phyloP scores from a whole-genome alignment of 2,329 filamentous ascomycete species.

The Daldinia sp. region DNA sequence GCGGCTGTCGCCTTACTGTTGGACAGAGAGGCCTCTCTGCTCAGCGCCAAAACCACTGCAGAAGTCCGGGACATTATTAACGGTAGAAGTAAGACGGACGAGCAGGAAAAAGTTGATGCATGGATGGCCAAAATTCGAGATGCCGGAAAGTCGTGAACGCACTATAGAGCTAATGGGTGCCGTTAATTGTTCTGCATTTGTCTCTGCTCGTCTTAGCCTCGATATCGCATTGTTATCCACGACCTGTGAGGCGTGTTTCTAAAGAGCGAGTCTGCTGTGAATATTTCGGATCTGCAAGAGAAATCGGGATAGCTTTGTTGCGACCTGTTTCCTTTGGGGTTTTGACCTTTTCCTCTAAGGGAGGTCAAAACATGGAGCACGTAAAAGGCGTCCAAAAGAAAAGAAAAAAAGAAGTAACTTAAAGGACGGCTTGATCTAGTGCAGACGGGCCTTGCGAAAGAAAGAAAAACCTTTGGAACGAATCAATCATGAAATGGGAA shows the following conservation, averaged over 20 bases:
- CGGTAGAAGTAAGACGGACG: conserved; percentile 43
- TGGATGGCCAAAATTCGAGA: conserved; percentile 48
- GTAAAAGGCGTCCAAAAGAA: conserved; percentile 4
- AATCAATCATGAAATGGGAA: conserved; percentile 33
- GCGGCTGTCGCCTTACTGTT: conserved; percentile 77
- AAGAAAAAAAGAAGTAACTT: conserved; percentile 8
- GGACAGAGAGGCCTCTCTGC: conserved; percentile 64
- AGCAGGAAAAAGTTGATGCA: conserved; percentile 46
- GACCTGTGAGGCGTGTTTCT: not conserved
- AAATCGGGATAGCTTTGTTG: not conserved
- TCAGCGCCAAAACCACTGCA: conserved; percentile 59
- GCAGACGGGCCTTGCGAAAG: conserved; percentile 23
- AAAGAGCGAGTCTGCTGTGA: not conserved
- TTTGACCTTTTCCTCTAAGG: not conserved
- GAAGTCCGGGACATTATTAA: conserved; percentile 59
- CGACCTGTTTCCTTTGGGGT: not conserved
- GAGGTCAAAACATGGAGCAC: conserved; percentile 8
- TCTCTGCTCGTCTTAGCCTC: not conserved
- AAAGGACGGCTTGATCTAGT: conserved; percentile 19
- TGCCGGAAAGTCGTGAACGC: conserved; percentile 38
- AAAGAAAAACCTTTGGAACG: conserved; percentile 18
- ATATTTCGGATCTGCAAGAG: not conserved
- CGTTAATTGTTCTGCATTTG: not conserved
- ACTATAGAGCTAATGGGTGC: not conserved
- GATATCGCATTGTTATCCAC: not conserved